Evolutionary conservation across 2,329 filamentous ascomycete species (phyloP).

Genomic region (Shiraia sp.): DNA sequence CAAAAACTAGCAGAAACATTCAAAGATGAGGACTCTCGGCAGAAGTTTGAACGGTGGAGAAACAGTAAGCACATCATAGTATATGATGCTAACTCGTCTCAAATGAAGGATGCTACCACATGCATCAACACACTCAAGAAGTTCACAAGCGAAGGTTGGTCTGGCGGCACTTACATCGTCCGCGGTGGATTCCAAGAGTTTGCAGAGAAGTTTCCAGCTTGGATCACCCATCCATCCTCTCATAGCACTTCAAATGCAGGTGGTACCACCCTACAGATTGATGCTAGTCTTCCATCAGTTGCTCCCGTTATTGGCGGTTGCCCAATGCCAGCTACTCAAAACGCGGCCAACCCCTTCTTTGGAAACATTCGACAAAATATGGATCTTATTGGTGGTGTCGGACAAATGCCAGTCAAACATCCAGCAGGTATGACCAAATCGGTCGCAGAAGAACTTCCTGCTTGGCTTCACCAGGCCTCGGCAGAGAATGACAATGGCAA

Average conservation of each 20-base stretch:
- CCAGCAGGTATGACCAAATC: slow-evolving; percentile 57
- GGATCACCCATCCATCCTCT: slow-evolving; percentile 54
- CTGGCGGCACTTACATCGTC: slow-evolving; percentile 73
- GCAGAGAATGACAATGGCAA: slow-evolving; percentile 74
- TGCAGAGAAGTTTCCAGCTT: slow-evolving; percentile 64
- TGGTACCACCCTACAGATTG: slow-evolving; percentile 26
- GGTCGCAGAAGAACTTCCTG: slow-evolving; percentile 63
- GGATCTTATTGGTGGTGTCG: slow-evolving; percentile 90
- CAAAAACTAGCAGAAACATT: slow-evolving; percentile 88
- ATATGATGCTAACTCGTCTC: slow-evolving; percentile 78
- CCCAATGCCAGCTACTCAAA: slow-evolving; percentile 70
- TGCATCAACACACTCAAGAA: slow-evolving; percentile 91
- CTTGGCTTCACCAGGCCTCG: slow-evolving; percentile 75
- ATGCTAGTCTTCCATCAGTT: slow-evolving; percentile 53
- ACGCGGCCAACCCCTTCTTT: slow-evolving; percentile 85
- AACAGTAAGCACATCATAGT: slow-evolving; percentile 77
- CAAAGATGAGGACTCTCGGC: slow-evolving; percentile 69
- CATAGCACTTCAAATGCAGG: slow-evolving; percentile 25
- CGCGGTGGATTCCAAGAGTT: slow-evolving; percentile 82
- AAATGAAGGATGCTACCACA: slow-evolving; percentile 77
- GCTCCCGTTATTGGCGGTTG: slow-evolving; percentile 89
- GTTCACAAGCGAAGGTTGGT: slow-evolving; percentile 82
- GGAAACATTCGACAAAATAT: slow-evolving; percentile 95
- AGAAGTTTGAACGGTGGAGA: slow-evolving; percentile 76
- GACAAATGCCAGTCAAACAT: slow-evolving; percentile 69